phyloP scores from a whole-genome alignment of 441 rosid species.

The Populus hybrid region DNA sequence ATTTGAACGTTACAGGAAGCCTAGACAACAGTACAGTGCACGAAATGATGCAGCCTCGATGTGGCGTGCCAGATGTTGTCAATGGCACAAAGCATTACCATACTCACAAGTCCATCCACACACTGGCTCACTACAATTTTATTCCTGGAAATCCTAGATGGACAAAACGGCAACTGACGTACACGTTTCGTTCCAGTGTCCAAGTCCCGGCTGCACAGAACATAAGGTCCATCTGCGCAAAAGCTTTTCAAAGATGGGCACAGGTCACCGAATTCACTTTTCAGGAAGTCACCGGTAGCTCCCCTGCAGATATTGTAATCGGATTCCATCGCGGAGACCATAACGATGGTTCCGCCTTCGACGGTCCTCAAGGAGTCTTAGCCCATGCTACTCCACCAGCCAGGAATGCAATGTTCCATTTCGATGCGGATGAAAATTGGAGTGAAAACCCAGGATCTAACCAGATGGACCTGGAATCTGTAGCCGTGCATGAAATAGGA shows the following conservation, averaged over 20 bases:
- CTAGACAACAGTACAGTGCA: slow-evolving; percentile 16
- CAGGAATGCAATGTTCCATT: neutral
- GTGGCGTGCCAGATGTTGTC: slow-evolving; percentile 23
- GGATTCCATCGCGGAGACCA: neutral
- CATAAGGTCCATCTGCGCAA: too few species aligned
- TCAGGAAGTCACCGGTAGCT: neutral
- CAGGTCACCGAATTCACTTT: too few species aligned
- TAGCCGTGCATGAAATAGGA: too few species aligned
- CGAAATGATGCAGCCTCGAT: slow-evolving; percentile 26
- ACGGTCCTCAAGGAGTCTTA: neutral
- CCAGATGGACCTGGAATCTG: neutral
- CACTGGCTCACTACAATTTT: too few species aligned
- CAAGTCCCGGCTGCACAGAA: too few species aligned
- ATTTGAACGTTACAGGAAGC: slow-evolving; percentile 22
- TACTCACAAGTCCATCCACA: neutral
- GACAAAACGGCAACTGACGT: too few species aligned
- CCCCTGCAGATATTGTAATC: neutral
- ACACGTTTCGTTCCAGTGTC: too few species aligned
- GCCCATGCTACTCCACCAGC: neutral
- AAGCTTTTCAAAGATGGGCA: too few species aligned
- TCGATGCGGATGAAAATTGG: neutral
- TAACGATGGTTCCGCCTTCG: neutral
- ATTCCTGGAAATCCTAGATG: too few species aligned
- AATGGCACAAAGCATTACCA: slow-evolving; percentile 6
- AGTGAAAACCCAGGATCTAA: neutral